Evolutionary conservation across 2,329 filamentous ascomycete genomes (phyloP).

Genomic region (Zelopaecilomyces penicillatus): DNA sequence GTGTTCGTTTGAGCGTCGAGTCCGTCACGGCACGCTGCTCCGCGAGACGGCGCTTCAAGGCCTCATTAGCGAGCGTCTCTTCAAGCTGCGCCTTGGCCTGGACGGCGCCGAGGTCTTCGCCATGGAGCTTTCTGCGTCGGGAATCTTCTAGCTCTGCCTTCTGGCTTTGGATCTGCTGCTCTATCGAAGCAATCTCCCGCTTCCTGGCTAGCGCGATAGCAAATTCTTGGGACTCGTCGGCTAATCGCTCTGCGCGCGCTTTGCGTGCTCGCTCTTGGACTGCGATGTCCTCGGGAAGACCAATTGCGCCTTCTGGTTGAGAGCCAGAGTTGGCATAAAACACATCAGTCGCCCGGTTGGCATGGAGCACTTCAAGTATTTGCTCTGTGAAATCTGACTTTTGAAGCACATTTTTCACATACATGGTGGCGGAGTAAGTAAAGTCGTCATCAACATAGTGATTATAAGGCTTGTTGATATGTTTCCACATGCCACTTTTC

Average conservation of each 20-base stretch:
- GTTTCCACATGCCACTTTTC: constrained; percentile 56
- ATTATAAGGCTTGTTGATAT: constrained; percentile 53
- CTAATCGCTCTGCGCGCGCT: constrained; percentile 36
- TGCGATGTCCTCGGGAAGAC: constrained; percentile 42
- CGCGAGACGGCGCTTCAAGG: constrained; percentile 27
- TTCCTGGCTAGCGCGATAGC: constrained; percentile 37
- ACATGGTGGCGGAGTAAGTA: constrained; percentile 59
- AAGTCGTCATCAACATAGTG: constrained; percentile 42
- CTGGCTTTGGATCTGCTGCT: constrained; percentile 40
- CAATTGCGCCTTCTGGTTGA: constrained; percentile 45
- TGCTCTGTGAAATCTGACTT: constrained; percentile 30
- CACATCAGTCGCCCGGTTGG: constrained; percentile 44
- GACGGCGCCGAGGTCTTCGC: constrained; percentile 35
- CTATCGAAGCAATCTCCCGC: constrained; percentile 42
- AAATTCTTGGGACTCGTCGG: constrained; percentile 42
- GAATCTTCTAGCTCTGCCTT: constrained; percentile 45
- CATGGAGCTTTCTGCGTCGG: constrained; percentile 37
- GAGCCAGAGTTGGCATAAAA: constrained; percentile 46
- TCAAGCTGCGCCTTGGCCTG: constrained; percentile 39
- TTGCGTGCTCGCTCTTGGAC: constrained; percentile 42
- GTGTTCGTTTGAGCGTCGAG: constrained; percentile 34
- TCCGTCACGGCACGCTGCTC: constrained; percentile 42
- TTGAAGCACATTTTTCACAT: constrained; percentile 41
- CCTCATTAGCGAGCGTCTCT: constrained; percentile 28
- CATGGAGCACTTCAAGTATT: constrained; percentile 40